A percentile compares a stretch with the other conserved stretches of the same genome.
Conservation (phyloP, 495 filamentous ascomycete species). For the Xylaria intraflava region DNA sequence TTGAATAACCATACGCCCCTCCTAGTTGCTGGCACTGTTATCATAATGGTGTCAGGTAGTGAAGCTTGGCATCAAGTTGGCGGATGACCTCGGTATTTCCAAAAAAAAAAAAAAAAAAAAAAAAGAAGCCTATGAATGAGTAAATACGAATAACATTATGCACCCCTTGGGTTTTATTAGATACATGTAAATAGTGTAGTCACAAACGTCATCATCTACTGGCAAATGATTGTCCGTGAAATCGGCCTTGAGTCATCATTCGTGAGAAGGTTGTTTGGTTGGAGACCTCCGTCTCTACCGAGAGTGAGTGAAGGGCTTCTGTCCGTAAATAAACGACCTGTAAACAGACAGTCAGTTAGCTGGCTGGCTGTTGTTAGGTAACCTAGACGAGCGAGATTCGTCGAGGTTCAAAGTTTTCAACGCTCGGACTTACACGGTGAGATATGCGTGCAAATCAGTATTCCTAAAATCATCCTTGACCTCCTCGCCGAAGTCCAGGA, state of each 20-base stretch:
- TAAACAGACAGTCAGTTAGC: not conserved
- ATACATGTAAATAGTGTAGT: no score
- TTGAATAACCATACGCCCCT: no score
- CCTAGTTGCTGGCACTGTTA: no score
- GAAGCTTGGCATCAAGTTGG: no score
- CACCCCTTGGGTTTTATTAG: no score
- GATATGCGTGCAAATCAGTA: conserved; percentile 23
- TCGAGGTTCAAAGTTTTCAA: not conserved
- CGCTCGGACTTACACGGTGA: conserved; percentile 23
- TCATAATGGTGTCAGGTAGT: no score
- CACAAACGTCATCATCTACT: no score
- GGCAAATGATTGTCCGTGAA: not conserved
- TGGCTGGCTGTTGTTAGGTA: not conserved
- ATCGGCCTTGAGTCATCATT: not conserved
- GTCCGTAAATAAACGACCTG: conserved; percentile 9
- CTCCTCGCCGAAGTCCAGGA: conserved; percentile 21
- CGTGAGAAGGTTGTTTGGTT: not conserved
- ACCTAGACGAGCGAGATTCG: no score
- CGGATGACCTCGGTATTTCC: no score
- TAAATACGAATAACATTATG: no score
- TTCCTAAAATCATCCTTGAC: conserved; percentile 23
- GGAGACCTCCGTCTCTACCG: not conserved
- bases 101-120: no score
- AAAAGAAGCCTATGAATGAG: no score
- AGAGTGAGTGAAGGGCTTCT: conserved; percentile 1